Evolutionary conservation across 768 basidiomycete genomes (phyloP).

Genomic region (Crucibulum laeve): DNA sequence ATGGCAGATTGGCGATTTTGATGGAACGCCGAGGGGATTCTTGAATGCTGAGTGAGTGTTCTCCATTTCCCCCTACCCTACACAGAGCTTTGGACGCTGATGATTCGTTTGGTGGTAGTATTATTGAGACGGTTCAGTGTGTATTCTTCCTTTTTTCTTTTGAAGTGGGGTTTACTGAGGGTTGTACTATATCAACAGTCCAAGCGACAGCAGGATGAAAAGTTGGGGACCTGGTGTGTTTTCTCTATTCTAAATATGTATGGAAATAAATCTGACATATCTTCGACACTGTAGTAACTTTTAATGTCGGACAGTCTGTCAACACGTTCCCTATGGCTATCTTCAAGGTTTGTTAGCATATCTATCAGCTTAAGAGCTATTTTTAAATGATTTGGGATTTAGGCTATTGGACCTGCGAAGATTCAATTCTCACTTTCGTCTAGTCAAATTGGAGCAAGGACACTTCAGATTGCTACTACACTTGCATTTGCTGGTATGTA

Average conservation of each 20-base stretch:
- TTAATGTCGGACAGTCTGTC: slow-evolving; percentile 21
- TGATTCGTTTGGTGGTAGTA: slow-evolving; percentile 15
- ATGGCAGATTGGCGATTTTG: slow-evolving; percentile 33
- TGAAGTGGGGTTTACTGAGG: background rate
- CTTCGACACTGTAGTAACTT: slow-evolving; percentile 26
- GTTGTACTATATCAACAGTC: slow-evolving; percentile 12
- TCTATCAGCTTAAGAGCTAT: background rate
- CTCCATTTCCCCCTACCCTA: too few species aligned
- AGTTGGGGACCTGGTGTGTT: slow-evolving; percentile 25
- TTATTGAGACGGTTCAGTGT: slow-evolving; percentile 31
- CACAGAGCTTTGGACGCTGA: background rate
- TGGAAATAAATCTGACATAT: background rate
- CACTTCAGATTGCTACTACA: slow-evolving; percentile 30
- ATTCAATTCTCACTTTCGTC: slow-evolving; percentile 23
- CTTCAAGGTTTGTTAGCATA: slow-evolving; percentile 20
- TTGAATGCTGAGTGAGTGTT: slow-evolving; percentile 28
- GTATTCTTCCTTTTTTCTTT: slow-evolving; percentile 2
- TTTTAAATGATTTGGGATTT: background rate
- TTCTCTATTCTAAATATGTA: background rate
- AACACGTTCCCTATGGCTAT: slow-evolving; percentile 28
- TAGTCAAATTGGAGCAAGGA: slow-evolving; percentile 27
- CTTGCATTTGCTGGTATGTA: slow-evolving; percentile 28
- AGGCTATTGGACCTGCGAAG: slow-evolving; percentile 26
- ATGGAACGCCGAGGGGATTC: slow-evolving; percentile 32
- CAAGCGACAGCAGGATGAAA: slow-evolving; percentile 29